Conservation (phyloP, 1,139 yeast species). For the Diutina scorzettiae region DNA sequence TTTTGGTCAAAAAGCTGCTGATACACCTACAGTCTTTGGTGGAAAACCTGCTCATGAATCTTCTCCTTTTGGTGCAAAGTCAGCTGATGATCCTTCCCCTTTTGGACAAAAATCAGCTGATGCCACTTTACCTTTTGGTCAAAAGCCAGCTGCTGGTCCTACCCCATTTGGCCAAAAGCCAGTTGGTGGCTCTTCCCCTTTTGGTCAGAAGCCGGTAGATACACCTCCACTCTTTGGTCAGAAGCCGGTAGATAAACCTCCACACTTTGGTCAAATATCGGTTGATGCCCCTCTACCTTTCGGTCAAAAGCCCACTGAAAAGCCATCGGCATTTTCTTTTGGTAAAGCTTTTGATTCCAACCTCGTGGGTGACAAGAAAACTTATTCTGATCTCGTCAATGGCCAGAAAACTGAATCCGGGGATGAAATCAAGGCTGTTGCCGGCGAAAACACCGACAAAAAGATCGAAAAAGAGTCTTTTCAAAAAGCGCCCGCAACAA, state of each 20-base stretch:
- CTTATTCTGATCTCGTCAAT: not conserved
- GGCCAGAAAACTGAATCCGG: not conserved
- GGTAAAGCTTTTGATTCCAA: not conserved
- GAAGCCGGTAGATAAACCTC: not conserved
- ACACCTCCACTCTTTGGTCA: not conserved
- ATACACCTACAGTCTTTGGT: too few species aligned
- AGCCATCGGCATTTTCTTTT: too few species aligned
- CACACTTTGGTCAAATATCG: not conserved
- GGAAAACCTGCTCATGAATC: not conserved
- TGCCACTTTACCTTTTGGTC: not conserved
- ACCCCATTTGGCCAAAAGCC: not conserved
- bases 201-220: not conserved
- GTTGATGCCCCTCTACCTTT: too few species aligned
- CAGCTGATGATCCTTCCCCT: too few species aligned
- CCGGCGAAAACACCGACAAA: too few species aligned
- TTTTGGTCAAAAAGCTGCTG: not conserved
- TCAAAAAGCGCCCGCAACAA: too few species aligned
- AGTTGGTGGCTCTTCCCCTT: not conserved
- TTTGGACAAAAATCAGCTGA: not conserved
- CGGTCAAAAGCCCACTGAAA: not conserved
- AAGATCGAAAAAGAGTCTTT: too few species aligned
- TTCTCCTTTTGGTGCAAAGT: not conserved
- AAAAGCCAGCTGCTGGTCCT: not conserved
- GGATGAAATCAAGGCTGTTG: too few species aligned
- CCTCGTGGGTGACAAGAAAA: not conserved